Evolutionary conservation across 352 stramenopile genomes (phyloP), one percentile per base, ranked within the genome.

Genomic region (Pythium volutum): DNA sequence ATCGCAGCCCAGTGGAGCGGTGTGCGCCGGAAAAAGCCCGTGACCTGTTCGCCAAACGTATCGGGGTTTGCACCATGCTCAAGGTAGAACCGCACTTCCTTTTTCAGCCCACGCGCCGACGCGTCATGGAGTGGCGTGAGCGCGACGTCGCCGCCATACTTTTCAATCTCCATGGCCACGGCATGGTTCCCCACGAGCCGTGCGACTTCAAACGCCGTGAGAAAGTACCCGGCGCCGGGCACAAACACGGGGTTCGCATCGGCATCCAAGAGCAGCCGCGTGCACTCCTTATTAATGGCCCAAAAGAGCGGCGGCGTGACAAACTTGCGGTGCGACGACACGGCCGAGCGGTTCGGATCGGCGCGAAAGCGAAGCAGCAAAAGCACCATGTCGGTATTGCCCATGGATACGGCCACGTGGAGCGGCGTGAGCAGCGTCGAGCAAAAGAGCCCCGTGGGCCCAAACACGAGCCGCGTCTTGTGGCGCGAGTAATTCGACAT

Each of bases 1-100:
- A 94, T 92, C 7, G 84, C 84, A 16, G 84, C 81, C 84, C 84
- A 93, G 41, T 93, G 84, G 10, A 93, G 75, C 7, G 84, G 84
- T 2, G 80, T 91, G 15, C 84, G 81, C 14, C 70, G 64, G 51
- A 89, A 91, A 33, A 79, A 87, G 0, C 84, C 81, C 0, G 73
- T 76, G 0, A 88, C 79, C 59, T 91, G 79, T 59, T 94, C 84
- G 6, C 84, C 84, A 15, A 91, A 56, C 15, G 69, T 79, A 29
- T 94, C 72, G 8, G 81, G 77, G 41, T 81, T 64, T 6, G 83
- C 80, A 20, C 84, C 82, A 14, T 89, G 80, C 27, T 91, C 79
- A 15, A 94, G 60, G 26, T 88, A 79, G 47, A 89, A 87, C 20
- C 58, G 62, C 10, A 94, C 78, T 55, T 87, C 81, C 15, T 79